These are phyloP conservation scores for Populus trichocarpa DNA, from an alignment of 441 rosid genomes.

Conservation along the genomic window DNA sequence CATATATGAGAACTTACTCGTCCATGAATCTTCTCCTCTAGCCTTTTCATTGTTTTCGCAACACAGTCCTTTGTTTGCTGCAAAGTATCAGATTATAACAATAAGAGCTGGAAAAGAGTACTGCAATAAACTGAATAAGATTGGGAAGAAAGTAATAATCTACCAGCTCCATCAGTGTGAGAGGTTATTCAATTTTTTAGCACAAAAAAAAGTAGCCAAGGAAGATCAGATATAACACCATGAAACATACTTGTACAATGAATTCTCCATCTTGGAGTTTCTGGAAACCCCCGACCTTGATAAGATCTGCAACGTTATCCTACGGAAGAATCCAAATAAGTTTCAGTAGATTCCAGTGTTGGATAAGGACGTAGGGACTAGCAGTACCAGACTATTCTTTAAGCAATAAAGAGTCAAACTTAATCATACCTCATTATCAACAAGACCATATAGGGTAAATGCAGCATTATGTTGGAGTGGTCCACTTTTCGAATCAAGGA, in stretches of 20 bases:
- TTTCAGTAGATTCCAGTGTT: neutral
- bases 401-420: neutral
- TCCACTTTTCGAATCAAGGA: slow-evolving; percentile 87
- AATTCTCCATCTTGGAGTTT: slow-evolving; percentile 91
- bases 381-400: neutral
- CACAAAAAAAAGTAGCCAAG: neutral
- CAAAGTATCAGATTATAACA: slow-evolving; percentile 11
- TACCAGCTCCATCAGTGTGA: neutral
- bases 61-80: slow-evolving; percentile 97
- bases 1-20: slow-evolving; percentile 53
- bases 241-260: slow-evolving; percentile 70
- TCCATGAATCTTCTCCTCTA: slow-evolving; percentile 94
- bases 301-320: slow-evolving; percentile 92
- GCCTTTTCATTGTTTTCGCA: slow-evolving; percentile 81
- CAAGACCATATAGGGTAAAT: slow-evolving; percentile 93
- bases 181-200: neutral
- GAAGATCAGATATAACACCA: neutral
- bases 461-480: slow-evolving; percentile 98
- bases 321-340: slow-evolving; percentile 22
- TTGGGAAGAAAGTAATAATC: neutral
- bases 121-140: neutral
- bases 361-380: neutral
- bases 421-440: slow-evolving; percentile 80
- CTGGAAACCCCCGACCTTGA: slow-evolving; percentile 87
- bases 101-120: neutral